A percentile compares a stretch with the other conserved stretches of the same genome.
Evolutionary conservation across 108 stramenopile genomes (phyloP).

Genomic region (Skeletonema menzelii): DNA sequence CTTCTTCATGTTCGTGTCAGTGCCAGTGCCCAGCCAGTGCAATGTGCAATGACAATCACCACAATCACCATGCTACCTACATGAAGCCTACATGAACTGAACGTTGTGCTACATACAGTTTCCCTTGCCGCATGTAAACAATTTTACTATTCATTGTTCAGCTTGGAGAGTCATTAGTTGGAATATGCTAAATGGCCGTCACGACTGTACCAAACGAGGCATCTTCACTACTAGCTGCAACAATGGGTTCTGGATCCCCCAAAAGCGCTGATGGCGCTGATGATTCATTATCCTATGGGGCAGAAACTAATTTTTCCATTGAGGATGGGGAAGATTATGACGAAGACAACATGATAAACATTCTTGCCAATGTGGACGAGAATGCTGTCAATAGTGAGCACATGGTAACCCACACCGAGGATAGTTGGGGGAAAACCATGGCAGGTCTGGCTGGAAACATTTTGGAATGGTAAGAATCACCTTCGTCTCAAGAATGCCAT

Average conservation of each 20-base stretch:
- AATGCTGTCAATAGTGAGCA: neutral
- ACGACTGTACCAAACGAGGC: neutral
- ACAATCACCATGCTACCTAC: no score
- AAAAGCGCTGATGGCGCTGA: neutral
- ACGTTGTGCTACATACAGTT: no score
- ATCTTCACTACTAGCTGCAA: neutral
- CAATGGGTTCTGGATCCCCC: neutral
- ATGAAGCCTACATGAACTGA: no score
- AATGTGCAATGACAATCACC: no score
- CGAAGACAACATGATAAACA: neutral
- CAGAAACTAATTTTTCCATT: neutral
- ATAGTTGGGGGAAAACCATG: constrained; percentile 15
- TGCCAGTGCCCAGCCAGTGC: no score
- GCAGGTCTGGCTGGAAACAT: constrained; percentile 43
- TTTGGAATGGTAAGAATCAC: constrained; percentile 37
- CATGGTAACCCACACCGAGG: constrained; percentile 7
- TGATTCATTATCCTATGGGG: neutral
- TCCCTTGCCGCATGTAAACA: no score
- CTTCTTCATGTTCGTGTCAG: no score
- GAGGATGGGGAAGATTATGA: neutral
- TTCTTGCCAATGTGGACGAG: constrained; percentile 9
- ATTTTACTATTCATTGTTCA: no score
- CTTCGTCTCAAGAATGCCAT: no score
- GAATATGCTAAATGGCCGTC: neutral
- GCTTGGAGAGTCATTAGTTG: no score